Conservation (phyloP, 2,329 filamentous ascomycete genomes). For the Claviceps sorghi region DNA sequence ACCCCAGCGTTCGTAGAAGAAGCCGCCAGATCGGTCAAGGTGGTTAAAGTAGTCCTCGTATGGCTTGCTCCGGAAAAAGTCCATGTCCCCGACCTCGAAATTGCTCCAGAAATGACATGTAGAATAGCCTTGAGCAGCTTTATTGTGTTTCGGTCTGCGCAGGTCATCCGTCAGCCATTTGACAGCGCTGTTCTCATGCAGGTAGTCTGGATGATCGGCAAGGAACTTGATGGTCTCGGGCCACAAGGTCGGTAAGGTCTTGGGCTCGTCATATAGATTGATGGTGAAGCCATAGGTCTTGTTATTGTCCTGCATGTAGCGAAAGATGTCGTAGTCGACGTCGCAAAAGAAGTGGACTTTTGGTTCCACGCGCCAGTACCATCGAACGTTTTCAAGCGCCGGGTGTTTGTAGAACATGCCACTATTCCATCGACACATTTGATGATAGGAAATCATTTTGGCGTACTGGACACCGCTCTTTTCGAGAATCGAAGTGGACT, state of each 20-base stretch:
- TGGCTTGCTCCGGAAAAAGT: conserved; percentile 76
- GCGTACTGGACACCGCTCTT: conserved; percentile 86
- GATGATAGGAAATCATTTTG: conserved; percentile 78
- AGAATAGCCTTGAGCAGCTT: conserved; percentile 78
- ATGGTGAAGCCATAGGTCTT: conserved; percentile 99
- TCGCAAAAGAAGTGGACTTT: conserved; percentile 99
- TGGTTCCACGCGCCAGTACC: conserved; percentile 97
- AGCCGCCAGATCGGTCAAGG: conserved; percentile 88
- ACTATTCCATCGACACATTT: conserved; percentile 99
- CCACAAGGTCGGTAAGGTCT: conserved; percentile 79
- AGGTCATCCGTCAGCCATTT: conserved; percentile 71
- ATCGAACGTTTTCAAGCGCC: conserved; percentile 65
- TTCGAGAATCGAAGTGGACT: conserved; percentile 69
- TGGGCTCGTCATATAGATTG: conserved; percentile 83
- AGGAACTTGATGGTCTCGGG: conserved; percentile 91
- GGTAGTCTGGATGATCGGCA: conserved; percentile 64
- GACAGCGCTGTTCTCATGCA: conserved; percentile 74
- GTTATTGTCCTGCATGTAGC: conserved; percentile 95
- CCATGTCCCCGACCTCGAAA: conserved; percentile 89
- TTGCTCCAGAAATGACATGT: conserved; percentile 99
- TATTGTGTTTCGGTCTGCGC: conserved; percentile 64
- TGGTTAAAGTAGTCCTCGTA: conserved; percentile 97
- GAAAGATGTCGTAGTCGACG: conserved; percentile 95
- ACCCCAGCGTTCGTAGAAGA: conserved; percentile 98
- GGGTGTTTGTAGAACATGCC: conserved; percentile 96